Base-by-base conservation (phyloP, 2,329 filamentous ascomycete genomes). In the Fusarium piperis region DNA sequence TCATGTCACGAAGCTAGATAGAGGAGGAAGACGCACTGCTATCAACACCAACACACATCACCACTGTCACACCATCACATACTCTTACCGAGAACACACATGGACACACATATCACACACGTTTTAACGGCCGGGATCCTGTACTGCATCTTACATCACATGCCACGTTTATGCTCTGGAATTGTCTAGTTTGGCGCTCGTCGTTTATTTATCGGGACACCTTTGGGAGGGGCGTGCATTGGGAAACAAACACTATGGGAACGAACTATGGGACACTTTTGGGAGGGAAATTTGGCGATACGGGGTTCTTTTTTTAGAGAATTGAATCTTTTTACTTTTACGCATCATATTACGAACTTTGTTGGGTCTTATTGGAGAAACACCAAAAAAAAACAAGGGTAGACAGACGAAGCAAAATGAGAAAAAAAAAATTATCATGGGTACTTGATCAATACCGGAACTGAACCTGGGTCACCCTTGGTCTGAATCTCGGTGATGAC, bases 261-360 rank as follows among this genome's bases (percentile, higher is more conserved):
- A n/a, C n/a, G 11, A 56, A 57, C 35, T 13, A 57, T 20, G 18
- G 51, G 51, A 35, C 18, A 15, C 3, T 41, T n/a, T 41, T 15
- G n/a, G 51, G 48, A 44, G 39, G 64, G 55, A 55, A 67, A 61
- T 59, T 46, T 26, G 69, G 69, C 69, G 69, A 72, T 56, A 60
- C 10, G 51, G 65, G 65, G 30, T 61, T n/a, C n/a, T 62, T 62
- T 46, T 44, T 44, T 46, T 44, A 67, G 65, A 70, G 53, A 58
- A 36, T 51, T 68, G 60, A 28, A 30, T 20, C 16, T 2, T 20
- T 8, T 41, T 41, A 41, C 26, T 58, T 18, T 41, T 41, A 35
- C 36, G 67, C 38, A 63, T 59, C 16, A 28, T 46, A 38, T 38
- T 46, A 46, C 23, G 41, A 46, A 46, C 41, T 26, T 28, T 26